Percentiles rank a stretch among this genome's conserved stretches.
Conservation (phyloP, 306 rosid species). For the Neltuma alba region DNA sequence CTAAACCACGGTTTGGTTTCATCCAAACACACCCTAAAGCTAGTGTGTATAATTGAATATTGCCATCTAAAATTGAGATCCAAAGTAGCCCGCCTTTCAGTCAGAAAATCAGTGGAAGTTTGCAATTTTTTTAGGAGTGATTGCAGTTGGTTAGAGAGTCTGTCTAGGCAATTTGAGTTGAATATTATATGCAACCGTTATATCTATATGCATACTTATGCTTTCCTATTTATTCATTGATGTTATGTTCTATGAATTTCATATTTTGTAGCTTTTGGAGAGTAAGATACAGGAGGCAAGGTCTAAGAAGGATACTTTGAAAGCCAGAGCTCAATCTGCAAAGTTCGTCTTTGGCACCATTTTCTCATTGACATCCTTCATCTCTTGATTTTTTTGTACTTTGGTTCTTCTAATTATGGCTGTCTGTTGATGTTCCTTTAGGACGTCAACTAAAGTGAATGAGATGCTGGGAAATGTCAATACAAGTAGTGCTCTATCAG, state of each 20-base stretch:
- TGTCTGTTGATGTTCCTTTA: constrained; percentile 42
- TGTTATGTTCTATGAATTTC: constrained; percentile 23
- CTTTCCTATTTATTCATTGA: constrained; percentile 16
- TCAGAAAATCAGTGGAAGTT: not conserved
- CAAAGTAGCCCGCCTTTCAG: not conserved
- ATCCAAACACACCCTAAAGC: no score
- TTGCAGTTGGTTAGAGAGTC: constrained; percentile 26
- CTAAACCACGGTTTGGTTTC: no score
- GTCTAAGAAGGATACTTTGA: constrained; percentile 92
- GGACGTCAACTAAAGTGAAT: constrained; percentile 92
- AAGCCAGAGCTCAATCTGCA: constrained; percentile 97
- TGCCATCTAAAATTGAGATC: constrained; percentile 21
- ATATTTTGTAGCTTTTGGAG: constrained; percentile 75
- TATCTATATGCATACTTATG: not conserved
- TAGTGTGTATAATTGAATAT: not conserved
- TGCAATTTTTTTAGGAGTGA: constrained; percentile 19
- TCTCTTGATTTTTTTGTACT: constrained; percentile 25
- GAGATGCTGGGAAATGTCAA: constrained; percentile 93
- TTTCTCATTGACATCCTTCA: constrained; percentile 26
- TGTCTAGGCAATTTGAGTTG: not conserved
- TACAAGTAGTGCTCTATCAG: constrained; percentile 93
- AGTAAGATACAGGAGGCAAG: constrained; percentile 95
- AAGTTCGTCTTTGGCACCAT: constrained; percentile 61
- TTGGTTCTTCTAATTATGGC: constrained; percentile 34
- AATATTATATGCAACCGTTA: constrained; percentile 1